phyloP scores from a whole-genome alignment of 371 early-diverging fungal genomes.

The Rhizomucor miehei region DNA sequence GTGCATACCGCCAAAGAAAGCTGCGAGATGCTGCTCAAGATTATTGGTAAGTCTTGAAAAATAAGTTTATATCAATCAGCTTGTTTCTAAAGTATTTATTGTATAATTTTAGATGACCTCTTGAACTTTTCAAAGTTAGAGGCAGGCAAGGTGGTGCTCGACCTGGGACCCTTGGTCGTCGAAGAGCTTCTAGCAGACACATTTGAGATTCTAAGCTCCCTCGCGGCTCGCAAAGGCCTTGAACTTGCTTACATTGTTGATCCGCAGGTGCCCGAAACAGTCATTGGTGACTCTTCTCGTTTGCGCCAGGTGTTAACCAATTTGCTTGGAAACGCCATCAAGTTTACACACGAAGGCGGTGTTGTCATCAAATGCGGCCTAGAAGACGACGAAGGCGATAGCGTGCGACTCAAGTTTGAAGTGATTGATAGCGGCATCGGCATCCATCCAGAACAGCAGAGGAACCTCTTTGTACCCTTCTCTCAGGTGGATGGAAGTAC shows the following conservation, averaged over 20 bases:
- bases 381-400: slow-evolving; percentile 21
- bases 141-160: slow-evolving; percentile 43
- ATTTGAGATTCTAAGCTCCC: slow-evolving; percentile 49
- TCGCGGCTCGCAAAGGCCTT: slow-evolving; percentile 49
- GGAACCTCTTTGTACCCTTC: slow-evolving; percentile 56
- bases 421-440: slow-evolving; percentile 67
- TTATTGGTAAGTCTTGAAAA: slow-evolving; percentile 38
- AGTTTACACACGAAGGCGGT: slow-evolving; percentile 62
- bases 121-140: slow-evolving; percentile 56
- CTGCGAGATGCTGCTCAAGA: slow-evolving; percentile 53
- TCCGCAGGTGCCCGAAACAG: slow-evolving; percentile 40
- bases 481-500: slow-evolving; percentile 63
- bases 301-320: slow-evolving; percentile 46
- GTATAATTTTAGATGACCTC: slow-evolving; percentile 46
- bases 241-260: slow-evolving; percentile 52
- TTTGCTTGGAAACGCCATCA: slow-evolving; percentile 62
- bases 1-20: slow-evolving; percentile 59
- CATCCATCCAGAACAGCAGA: slow-evolving; percentile 52
- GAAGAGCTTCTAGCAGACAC: slow-evolving; percentile 56
- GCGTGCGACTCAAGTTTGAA: slow-evolving; percentile 36
- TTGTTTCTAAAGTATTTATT: too few species aligned
- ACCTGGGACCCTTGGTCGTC: slow-evolving; percentile 50
- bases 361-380: slow-evolving; percentile 49
- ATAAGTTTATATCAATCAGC: too few species aligned
- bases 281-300: slow-evolving; percentile 41